Evolutionary conservation across 306 rosid genomes (phyloP), one percentile per base, ranked within the genome.

Genomic region (Quercus rubra): DNA sequence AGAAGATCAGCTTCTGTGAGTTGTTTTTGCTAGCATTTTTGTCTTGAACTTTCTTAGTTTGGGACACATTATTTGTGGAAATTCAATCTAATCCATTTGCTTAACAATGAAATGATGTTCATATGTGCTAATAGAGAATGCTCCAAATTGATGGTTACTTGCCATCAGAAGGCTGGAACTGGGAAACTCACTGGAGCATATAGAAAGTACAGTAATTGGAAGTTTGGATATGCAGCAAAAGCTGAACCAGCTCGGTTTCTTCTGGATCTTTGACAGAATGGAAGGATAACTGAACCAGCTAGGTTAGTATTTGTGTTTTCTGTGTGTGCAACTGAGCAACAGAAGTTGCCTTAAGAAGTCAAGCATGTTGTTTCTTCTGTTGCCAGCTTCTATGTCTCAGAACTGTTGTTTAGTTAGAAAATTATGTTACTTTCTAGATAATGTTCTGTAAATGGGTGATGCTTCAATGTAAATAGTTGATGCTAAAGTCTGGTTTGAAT

Each of bases 1-100:
- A 5, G 87, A 93, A 80, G 89, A 87, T 58, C 85, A 91, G 61
- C 98, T 93, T 75, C 57, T 82, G 98, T 93, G 63, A 91, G 98
- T 90, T 55, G 67, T 21, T 55, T 67, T 18, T 35, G 23, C 38
- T 58, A 3, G 11, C 19, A 5, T 63, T 63, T 63, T 13, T 13
- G 7, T 63, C 0, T 3, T 18, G 4, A 63, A 63, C 20, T 27
- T 63, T 66, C 71, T 62, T 15, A 20, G 8, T 20, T 64, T 31
- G 31, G 71, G 33, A 30, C 6, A 64, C 19, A 6, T 31, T 64
- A 30, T 30, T 49, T 31, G n/a, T 30, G 5, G 21, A 28, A 59
- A 64, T 14, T 19, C 31, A 64, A 14, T 23, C 25, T 4, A 61
- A 25, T 11, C 5, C 13, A 23, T 59, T 59, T 63, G 30, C 58